A percentile compares a stretch with the other conserved stretches of the same genome.
These are phyloP conservation scores for Diaporthe citri DNA, from an alignment of 2,329 filamentous ascomycete species.

Conservation along the genomic window DNA sequence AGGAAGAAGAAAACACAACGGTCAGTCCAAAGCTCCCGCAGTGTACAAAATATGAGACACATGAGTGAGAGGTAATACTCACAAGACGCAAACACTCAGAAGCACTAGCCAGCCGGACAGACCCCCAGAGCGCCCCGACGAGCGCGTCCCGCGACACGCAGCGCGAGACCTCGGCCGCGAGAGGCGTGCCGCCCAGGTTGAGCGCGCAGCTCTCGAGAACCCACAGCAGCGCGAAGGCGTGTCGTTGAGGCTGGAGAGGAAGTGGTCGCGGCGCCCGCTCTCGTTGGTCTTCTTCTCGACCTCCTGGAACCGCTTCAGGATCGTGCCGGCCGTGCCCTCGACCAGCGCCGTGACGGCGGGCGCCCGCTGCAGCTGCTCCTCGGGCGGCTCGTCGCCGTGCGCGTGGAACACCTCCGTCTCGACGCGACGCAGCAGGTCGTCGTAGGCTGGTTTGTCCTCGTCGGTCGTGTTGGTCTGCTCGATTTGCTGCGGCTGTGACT, in stretches of 20 bases:
- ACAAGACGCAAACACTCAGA: neutral
- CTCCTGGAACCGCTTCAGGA: neutral
- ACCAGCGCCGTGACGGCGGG: neutral
- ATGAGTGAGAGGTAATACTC: neutral
- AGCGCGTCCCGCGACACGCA: neutral
- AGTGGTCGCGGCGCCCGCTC: neutral
- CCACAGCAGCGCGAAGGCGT: slow-evolving; percentile 1
- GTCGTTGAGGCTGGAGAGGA: neutral
- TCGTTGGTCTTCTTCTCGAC: too few species aligned
- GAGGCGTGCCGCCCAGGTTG: neutral
- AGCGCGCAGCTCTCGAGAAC: neutral
- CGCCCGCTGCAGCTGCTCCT: neutral
- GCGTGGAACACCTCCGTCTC: neutral
- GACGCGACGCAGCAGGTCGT: neutral
- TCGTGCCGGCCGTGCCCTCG: neutral
- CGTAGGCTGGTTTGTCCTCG: neutral
- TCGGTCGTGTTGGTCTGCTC: neutral
- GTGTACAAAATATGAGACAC: neutral
- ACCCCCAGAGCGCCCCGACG: neutral
- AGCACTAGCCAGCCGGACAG: neutral
- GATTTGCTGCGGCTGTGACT: neutral
- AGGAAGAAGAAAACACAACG: neutral
- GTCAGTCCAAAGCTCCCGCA: neutral
- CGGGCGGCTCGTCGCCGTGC: neutral
- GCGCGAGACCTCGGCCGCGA: slow-evolving; percentile 14